Base-by-base conservation (phyloP, 2,329 filamentous ascomycete genomes). In the Coniochaeta sp. region DNA sequence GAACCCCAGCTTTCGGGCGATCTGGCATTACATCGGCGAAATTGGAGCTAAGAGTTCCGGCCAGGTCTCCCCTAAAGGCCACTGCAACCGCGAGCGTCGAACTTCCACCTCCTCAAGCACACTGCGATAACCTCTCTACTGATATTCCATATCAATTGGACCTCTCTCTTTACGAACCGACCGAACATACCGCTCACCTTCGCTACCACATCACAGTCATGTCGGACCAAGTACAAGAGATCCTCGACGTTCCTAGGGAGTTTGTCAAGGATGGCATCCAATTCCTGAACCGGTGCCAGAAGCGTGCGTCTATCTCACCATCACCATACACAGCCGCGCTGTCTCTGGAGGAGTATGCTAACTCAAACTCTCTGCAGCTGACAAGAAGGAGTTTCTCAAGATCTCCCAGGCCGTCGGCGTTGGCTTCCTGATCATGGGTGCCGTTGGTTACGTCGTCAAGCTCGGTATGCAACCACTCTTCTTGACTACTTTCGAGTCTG, bases 401-500 rank as follows among this genome's bases (percentile, higher is more conserved):
- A 74, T 74, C 69, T 73, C 70, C 62, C 71, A 74, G 67, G 86
- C 86, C 63, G 86, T 89, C 63, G 87, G 86, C 61, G 81, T 88
- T 64, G 87, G 87, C 62, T 89, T 89, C 76, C 73, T 89, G 64
- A 81, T 89, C 73, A 89, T 88, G 86, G 86, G 86, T 64, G 83
- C 84, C 56, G 86, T 89, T 61, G 86, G 86, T 64, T 89, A 88
- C 74, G 74, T 89, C 64, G 85, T 89, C 71, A 89, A 89, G 80
- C 79, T 89, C 70, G 86, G 84, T 87, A 78, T 57, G 81, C 26
- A 24, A 19, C 28, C 31, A 9, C 22, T 47, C 17, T 19, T n/a
- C 17, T n/a, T 31, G 40, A 1, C 36, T 44, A 40, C 54, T 43
- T 47, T 36, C 52, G 60, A 55, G 58, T 22, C 12, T 4, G 43